Percentiles rank a stretch among this genome's conserved stretches.
phyloP scores from a whole-genome alignment of 2,329 filamentous ascomycete species.

The Calonectria henricotiae region DNA sequence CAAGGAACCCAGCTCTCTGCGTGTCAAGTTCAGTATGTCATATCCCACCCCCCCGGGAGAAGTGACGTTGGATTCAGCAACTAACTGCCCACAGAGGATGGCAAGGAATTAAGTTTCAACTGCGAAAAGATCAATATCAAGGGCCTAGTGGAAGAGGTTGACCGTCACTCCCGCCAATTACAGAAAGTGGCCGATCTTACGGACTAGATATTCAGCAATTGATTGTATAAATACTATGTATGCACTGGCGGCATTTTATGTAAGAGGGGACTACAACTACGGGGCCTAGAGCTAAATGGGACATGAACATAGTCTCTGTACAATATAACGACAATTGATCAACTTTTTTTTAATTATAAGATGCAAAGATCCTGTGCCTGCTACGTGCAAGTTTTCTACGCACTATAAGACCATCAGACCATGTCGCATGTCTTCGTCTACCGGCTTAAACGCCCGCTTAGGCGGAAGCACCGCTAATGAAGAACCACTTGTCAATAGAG shows the following conservation, averaged over 20 bases:
- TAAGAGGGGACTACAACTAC: slow-evolving; percentile 47
- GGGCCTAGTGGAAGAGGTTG: slow-evolving; percentile 89
- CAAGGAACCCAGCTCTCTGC: slow-evolving; percentile 78
- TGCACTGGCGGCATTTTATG: slow-evolving; percentile 57
- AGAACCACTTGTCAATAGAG: slow-evolving; percentile 99
- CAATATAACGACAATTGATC: slow-evolving; percentile 50
- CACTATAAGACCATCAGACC: slow-evolving; percentile 40
- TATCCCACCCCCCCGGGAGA: too few relatives aligned
- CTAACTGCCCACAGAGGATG: slow-evolving; percentile 78
- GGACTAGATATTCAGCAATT: slow-evolving; percentile 58
- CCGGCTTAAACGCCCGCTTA: slow-evolving; percentile 63
- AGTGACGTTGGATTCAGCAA: slow-evolving; percentile 38
- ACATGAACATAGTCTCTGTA: slow-evolving; percentile 49
- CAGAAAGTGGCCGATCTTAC: slow-evolving; percentile 87
- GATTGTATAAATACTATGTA: slow-evolving; percentile 52
- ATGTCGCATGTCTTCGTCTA: slow-evolving; percentile 35
- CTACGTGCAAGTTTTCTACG: slow-evolving; percentile 39
- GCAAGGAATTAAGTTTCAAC: slow-evolving; percentile 89
- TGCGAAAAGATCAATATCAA: slow-evolving; percentile 87
- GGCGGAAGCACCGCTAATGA: slow-evolving; percentile 96
- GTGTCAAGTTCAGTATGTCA: slow-evolving; percentile 87
- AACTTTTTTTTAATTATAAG: slow-evolving; percentile 42
- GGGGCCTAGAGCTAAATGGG: slow-evolving; percentile 37
- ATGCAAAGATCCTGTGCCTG: slow-evolving; percentile 40
- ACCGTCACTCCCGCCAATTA: slow-evolving; percentile 88